A percentile compares a stretch with the other conserved stretches of the same genome.
These are phyloP conservation scores for Boletus rubroflammeus DNA, from an alignment of 768 basidiomycete species.

Conservation along the genomic window DNA sequence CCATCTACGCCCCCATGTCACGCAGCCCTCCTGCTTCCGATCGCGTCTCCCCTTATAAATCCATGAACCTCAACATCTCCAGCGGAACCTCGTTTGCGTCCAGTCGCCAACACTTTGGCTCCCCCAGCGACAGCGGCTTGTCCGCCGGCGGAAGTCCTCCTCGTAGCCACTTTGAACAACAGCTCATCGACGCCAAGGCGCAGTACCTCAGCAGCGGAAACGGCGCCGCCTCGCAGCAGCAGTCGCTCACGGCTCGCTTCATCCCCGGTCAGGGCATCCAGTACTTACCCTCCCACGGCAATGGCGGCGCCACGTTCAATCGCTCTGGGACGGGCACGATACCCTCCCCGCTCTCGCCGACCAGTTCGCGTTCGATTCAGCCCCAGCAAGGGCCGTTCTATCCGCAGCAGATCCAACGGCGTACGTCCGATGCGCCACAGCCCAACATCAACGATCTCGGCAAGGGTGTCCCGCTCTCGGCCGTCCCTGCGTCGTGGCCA, in stretches of 20 bases:
- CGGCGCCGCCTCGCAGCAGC: constrained; percentile 20
- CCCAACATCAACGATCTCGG: constrained; percentile 60
- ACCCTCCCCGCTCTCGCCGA: constrained; percentile 59
- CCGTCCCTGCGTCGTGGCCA: constrained; percentile 82
- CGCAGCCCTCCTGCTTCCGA: constrained; percentile 59
- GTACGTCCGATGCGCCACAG: constrained; percentile 37
- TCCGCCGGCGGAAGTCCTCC: constrained; percentile 52
- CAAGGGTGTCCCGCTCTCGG: constrained; percentile 81
- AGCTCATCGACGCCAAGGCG: constrained; percentile 39
- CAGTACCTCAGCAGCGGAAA: constrained; percentile 31
- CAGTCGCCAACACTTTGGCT: constrained; percentile 45
- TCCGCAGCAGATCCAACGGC: constrained; percentile 35
- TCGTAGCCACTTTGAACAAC: constrained; percentile 44
- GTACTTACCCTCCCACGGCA: constrained; percentile 42
- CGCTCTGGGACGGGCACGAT: constrained; percentile 37
- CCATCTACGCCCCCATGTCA: constrained; percentile 68
- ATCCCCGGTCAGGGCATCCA: constrained; percentile 65
- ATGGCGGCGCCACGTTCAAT: constrained; percentile 33
- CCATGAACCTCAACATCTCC: constrained; percentile 61
- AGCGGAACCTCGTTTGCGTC: constrained; percentile 40
- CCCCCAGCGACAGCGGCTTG: constrained; percentile 60
- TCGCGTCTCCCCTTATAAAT: constrained; percentile 51
- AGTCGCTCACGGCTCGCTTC: constrained; percentile 53
- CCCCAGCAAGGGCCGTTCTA: constrained; percentile 30
- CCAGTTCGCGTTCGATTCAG: constrained; percentile 27